Evolutionary conservation across 768 basidiomycete species (phyloP), one percentile per base, ranked within the genome.

Genomic region (Leccinum variicolor): DNA sequence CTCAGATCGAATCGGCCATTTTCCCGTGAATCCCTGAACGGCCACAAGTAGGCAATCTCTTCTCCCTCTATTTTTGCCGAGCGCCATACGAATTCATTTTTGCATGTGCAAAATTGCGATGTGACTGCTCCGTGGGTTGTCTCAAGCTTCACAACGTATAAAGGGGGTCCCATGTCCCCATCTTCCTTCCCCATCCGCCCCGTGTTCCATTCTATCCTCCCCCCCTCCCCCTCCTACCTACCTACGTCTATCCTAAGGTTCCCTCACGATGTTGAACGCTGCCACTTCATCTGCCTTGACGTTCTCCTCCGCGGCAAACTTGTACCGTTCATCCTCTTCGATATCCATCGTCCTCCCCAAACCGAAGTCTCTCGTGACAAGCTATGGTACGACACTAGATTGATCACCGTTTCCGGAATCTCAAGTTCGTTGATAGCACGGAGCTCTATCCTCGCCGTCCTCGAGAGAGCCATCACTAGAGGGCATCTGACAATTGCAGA

Each of bases 401-500:
- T 6, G 13, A 33, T 39, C 23, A 11, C 41, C 19, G 2, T 31
- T 25, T 13, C 34, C 15, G 13, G 25, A 19, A 10, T 50, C 68
- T 67, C 17, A 65, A n/a, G 3, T 10, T 26, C 3, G 14, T 41
- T 26, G 9, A 1, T 65, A 86, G 86, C 86, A 10, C 83, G 85
- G 33, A 75, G 74, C 52, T 87, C 86, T 8, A 81, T 87, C 60
- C 76, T 85, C 25, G 74, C 83, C 6, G 77, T 85, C 52, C 80
- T 86, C 47, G 76, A 80, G 53, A 79, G 77, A 62, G 84, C 84
- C 29, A 82, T 87, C 67, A 76, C 73, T 5, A 75, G 77, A 67
- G 86, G 86, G 6, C 79, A 81, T 72, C 72, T 87, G 60, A 85
- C 84, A 41, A 77, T 87, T 64, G 75, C 79, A 68, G 86, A 87